phyloP scores from a whole-genome alignment of 2,329 filamentous ascomycete genomes.

The Cladophialophora bantiana region DNA sequence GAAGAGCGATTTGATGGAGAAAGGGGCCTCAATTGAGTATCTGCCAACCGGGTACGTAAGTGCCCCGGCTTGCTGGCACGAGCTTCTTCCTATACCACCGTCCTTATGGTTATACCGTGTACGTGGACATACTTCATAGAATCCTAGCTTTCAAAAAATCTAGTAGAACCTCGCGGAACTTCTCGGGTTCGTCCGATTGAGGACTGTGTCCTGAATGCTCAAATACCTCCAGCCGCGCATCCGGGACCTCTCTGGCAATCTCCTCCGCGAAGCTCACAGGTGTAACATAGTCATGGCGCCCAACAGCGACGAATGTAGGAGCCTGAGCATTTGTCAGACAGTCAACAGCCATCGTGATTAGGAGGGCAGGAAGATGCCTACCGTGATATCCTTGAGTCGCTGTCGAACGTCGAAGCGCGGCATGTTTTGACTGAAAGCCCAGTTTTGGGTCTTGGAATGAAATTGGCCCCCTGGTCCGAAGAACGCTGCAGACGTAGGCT shows the following conservation, averaged over 20 bases:
- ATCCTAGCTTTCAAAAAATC: constrained; percentile 22
- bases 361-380: neutral
- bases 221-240: constrained; percentile 26
- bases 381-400: constrained; percentile 22
- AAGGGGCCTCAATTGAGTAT: too few species aligned
- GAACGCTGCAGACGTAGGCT: constrained; percentile 13
- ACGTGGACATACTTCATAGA: neutral
- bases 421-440: constrained; percentile 24
- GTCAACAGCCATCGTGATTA: neutral
- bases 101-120: too few species aligned
- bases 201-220: constrained; percentile 30
- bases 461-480: neutral
- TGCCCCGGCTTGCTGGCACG: too few species aligned
- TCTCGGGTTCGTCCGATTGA: constrained; percentile 26
- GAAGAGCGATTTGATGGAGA: too few species aligned
- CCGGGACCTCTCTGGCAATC: constrained; percentile 16
- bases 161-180: constrained; percentile 16
- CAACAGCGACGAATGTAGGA: constrained; percentile 26
- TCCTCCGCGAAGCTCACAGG: constrained; percentile 16
- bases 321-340: constrained; percentile 2
- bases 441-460: constrained; percentile 27
- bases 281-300: constrained; percentile 28
- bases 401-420: constrained; percentile 29
- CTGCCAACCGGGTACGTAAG: too few species aligned
- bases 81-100: too few species aligned